Evolutionary conservation across 495 filamentous ascomycete genomes (phyloP), one percentile per base, ranked within the genome.

Genomic region (Penicillium argentinense): DNA sequence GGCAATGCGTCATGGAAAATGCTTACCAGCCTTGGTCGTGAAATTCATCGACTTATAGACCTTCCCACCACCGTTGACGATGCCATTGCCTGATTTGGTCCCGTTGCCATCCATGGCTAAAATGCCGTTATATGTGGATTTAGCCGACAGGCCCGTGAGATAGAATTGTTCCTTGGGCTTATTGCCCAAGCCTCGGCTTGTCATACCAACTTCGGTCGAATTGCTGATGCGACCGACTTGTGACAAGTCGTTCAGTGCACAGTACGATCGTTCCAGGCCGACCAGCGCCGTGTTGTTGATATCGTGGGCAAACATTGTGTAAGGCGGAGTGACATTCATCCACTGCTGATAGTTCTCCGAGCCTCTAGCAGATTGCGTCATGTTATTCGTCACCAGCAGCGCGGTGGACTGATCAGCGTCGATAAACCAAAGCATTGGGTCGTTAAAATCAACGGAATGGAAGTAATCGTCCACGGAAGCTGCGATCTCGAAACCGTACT

Each of bases 101-200:
- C 75, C 78, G 52, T 76, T 84, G 7, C 74, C 80, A 19, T 73
- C 62, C 59, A 83, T 76, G 6, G 84, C 88, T 22, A 96, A 66
- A 40, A 89, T 82, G 0, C 77, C 88, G 29, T 71, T 54, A 56
- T 97, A 98, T 1, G 65, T 74, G 5, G 85, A 78, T 51, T 79
- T 87, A 4, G 69, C 63, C 39, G 90, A 88, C 13, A 98, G 74
- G 2, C 81, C 80, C 12, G 73, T 80, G 23, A 96, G 68, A 52
- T 92, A 88, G 64, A 97, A 95, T 58, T 96, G 88, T 66, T 95
- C 80, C 56, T 87, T 87, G 1, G 88, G 87, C 30, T 81, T 62
- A 39, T 80, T 81, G 4, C 74, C 76, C 0, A 71, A 64, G 3
- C 83, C 82, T 2, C 81, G 73, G 18, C 60, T 78, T 2, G 86